Evolutionary conservation across 2,329 filamentous ascomycete species (phyloP).

Genomic region (Fusarium goolgardi): DNA sequence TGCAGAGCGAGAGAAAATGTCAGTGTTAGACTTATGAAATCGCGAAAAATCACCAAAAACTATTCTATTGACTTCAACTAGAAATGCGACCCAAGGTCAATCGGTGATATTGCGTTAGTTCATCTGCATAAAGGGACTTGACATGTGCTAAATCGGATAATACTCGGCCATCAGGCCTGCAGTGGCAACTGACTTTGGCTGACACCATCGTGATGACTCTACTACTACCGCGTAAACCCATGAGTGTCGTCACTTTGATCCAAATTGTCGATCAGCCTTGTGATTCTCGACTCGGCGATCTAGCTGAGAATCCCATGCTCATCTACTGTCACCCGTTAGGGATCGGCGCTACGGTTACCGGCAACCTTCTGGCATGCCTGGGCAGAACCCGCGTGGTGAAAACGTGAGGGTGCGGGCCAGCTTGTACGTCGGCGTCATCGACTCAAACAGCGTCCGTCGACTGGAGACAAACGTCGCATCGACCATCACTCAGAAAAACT

Average conservation of each 20-base stretch:
- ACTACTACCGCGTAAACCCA: background rate
- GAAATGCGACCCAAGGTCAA: too few relatives aligned
- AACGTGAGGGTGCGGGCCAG: slow-evolving; percentile 5
- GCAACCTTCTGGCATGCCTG: background rate
- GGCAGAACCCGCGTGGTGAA: background rate
- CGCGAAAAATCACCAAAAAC: background rate
- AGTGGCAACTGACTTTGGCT: background rate
- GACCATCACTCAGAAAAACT: background rate
- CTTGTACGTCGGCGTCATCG: slow-evolving; percentile 21
- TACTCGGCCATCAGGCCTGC: background rate
- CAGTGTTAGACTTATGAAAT: too few relatives aligned
- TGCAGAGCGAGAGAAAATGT: too few relatives aligned
- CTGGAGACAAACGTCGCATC: background rate
- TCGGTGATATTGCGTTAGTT: background rate
- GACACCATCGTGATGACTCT: background rate
- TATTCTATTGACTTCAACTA: background rate
- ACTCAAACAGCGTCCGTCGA: slow-evolving; percentile 5
- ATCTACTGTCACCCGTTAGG: background rate
- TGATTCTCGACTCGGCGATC: background rate
- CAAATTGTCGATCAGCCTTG: slow-evolving; percentile 3
- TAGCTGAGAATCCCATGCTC: background rate
- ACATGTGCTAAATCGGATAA: background rate
- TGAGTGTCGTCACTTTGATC: slow-evolving; percentile 3
- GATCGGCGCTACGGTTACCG: slow-evolving; percentile 14
- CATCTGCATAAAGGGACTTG: background rate